phyloP scores from a whole-genome alignment of 2,329 filamentous ascomycete genomes.

The Sporothrix curviconia region DNA sequence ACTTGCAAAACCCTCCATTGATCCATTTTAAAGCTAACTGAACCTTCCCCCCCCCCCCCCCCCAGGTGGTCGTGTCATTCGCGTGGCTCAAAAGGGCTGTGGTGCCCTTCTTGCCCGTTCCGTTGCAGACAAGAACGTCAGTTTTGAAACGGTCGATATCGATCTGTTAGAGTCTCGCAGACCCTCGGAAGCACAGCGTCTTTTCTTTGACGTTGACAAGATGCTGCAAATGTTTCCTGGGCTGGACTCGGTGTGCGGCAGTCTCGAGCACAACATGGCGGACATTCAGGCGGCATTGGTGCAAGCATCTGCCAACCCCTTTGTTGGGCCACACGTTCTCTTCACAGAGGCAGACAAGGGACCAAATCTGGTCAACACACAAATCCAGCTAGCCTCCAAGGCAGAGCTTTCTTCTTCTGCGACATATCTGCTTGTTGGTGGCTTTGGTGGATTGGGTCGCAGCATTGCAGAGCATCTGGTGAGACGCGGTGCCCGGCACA shows the following conservation, averaged over 20 bases:
- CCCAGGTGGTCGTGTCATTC: conserved; percentile 17
- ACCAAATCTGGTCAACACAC: not conserved
- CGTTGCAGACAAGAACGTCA: conserved; percentile 16
- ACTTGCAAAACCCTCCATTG: too few species aligned
- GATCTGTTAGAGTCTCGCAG: conserved; percentile 10
- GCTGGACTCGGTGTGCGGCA: not conserved
- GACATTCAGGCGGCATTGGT: conserved; percentile 5
- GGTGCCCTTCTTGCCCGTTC: not conserved
- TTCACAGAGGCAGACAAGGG: not conserved
- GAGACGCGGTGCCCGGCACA: conserved; percentile 40
- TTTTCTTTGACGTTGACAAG: conserved; percentile 10
- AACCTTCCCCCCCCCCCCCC: too few species aligned
- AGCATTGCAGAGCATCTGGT: conserved; percentile 46
- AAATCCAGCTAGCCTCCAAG: not conserved
- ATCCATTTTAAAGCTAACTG: too few species aligned
- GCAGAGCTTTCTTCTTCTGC: conserved; percentile 16
- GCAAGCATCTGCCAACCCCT: not conserved
- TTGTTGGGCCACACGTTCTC: not conserved
- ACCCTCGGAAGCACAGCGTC: conserved; percentile 8
- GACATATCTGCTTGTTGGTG: conserved; percentile 51
- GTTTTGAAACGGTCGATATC: conserved; percentile 22
- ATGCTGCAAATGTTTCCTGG: conserved; percentile 7
- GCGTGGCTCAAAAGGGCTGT: not conserved
- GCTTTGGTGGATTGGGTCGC: conserved; percentile 50
- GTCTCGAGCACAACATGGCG: conserved; percentile 9